phyloP scores from a whole-genome alignment of 1,284 basidiomycete genomes.

The Entoloma clypeatum region DNA sequence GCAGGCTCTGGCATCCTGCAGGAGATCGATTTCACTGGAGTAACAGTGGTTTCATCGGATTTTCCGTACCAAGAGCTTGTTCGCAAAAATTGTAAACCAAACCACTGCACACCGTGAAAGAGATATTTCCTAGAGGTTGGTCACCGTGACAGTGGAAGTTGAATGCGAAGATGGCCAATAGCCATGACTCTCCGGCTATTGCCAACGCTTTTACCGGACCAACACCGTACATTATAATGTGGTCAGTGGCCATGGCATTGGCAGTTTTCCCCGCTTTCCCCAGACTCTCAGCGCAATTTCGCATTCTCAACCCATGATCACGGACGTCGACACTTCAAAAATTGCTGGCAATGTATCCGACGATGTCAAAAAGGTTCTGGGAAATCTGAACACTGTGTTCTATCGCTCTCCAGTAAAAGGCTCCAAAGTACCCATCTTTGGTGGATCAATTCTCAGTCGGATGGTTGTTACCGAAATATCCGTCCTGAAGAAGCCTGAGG shows the following conservation, averaged over 20 bases:
- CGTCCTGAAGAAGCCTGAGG: conserved; percentile 40
- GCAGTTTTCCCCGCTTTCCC: too few species aligned
- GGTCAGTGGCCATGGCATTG: background rate
- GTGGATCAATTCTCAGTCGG: conserved; percentile 27
- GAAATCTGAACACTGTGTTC: conserved; percentile 23
- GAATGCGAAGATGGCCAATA: too few species aligned
- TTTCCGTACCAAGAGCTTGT: too few species aligned
- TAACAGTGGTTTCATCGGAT: too few species aligned
- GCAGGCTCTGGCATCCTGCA: conserved; percentile 11
- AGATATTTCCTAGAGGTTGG: too few species aligned
- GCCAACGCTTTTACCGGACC: too few species aligned
- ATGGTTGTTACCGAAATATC: conserved; percentile 42
- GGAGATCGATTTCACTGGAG: conserved; percentile 6
- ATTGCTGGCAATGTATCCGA: conserved; percentile 43
- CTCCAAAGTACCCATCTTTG: conserved; percentile 27
- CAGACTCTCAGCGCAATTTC: too few species aligned
- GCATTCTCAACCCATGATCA: background rate
- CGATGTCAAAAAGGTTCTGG: conserved; percentile 35
- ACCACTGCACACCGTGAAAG: too few species aligned
- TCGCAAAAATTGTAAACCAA: too few species aligned
- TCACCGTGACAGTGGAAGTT: too few species aligned
- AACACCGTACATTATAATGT: background rate
- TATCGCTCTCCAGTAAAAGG: conserved; percentile 5
- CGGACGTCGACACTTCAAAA: conserved; percentile 19
- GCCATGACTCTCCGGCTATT: too few species aligned